Evolutionary conservation across 805 yeast species (phyloP).

Genomic region (Candida verbasci): DNA sequence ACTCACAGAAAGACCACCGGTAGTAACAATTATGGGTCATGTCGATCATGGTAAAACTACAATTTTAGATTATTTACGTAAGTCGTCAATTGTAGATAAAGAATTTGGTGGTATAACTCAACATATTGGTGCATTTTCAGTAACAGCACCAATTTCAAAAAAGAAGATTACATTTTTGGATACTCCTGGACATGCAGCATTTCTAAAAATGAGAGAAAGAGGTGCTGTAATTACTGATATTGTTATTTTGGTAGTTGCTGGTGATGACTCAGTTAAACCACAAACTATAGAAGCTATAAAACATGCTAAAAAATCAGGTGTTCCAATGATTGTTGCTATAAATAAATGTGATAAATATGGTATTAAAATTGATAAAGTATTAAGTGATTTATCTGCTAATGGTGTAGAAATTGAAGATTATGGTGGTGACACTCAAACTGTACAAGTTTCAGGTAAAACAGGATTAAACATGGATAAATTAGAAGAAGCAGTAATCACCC

Average conservation of each 20-base stretch:
- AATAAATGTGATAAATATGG: constrained; percentile 87
- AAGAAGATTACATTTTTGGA: constrained; percentile 84
- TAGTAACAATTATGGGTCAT: constrained; percentile 98
- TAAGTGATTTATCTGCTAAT: constrained; percentile 68
- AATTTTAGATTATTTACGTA: constrained; percentile 78
- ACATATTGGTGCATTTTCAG: constrained; percentile 95
- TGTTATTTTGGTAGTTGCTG: constrained; percentile 89
- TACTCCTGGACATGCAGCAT: constrained; percentile 98
- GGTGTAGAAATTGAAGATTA: constrained; percentile 86
- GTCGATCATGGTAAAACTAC: constrained; percentile 99
- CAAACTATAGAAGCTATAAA: constrained; percentile 94
- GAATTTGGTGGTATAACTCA: constrained; percentile 98
- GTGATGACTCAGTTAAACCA: constrained; percentile 97
- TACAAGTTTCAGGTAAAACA: constrained; percentile 82
- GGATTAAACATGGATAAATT: constrained; percentile 86
- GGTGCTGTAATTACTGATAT: constrained; percentile 95
- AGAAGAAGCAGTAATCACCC: constrained; percentile 82
- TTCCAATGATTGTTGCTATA: constrained; percentile 84
- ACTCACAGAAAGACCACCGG: constrained; percentile 76
- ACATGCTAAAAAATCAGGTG: constrained; percentile 79
- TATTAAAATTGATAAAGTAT: constrained; percentile 68
- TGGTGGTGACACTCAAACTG: constrained; percentile 93
- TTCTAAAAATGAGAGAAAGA: constrained; percentile 91
- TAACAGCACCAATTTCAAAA: constrained; percentile 68
- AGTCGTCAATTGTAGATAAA: constrained; percentile 73